These are phyloP conservation scores for Cymbopogon citratus DNA, from an alignment of 176 grass and related monocot genomes.

Conservation along the genomic window DNA sequence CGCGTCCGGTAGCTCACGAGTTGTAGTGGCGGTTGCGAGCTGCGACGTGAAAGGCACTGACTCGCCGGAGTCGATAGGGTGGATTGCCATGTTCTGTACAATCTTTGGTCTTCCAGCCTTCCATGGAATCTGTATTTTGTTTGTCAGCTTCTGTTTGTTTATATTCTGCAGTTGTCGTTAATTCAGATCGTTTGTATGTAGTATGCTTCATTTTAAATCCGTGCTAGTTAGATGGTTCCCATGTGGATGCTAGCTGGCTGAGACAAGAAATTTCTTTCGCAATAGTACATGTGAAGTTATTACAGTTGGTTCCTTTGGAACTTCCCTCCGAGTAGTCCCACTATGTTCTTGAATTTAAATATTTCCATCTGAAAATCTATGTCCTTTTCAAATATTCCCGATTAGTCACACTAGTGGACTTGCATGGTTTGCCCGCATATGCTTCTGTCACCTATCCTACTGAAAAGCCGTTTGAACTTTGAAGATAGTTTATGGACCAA, in stretches of 20 bases:
- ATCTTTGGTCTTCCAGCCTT: neutral
- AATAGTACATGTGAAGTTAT: neutral
- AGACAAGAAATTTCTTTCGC: neutral
- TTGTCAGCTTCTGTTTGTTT: neutral
- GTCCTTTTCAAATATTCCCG: neutral
- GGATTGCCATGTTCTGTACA: neutral
- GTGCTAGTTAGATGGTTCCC: neutral
- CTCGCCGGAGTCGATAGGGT: neutral
- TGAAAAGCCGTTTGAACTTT: neutral
- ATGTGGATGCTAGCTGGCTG: neutral
- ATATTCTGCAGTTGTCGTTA: conserved; percentile 3
- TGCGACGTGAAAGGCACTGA: neutral
- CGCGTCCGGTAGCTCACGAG: neutral
- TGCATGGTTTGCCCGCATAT: neutral
- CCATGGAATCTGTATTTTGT: neutral
- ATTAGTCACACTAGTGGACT: neutral
- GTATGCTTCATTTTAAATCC: neutral
- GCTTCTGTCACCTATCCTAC: neutral
- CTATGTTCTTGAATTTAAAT: neutral
- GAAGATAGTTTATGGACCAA: neutral
- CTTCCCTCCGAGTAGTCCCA: neutral
- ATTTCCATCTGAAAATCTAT: neutral
- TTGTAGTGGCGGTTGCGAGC: neutral
- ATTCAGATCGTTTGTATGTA: neutral
- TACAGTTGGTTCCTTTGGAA: neutral